Percentiles rank a stretch among this genome's conserved stretches.
phyloP scores from a whole-genome alignment of 2,329 filamentous ascomycete species.

The Botrytis squamosa region DNA sequence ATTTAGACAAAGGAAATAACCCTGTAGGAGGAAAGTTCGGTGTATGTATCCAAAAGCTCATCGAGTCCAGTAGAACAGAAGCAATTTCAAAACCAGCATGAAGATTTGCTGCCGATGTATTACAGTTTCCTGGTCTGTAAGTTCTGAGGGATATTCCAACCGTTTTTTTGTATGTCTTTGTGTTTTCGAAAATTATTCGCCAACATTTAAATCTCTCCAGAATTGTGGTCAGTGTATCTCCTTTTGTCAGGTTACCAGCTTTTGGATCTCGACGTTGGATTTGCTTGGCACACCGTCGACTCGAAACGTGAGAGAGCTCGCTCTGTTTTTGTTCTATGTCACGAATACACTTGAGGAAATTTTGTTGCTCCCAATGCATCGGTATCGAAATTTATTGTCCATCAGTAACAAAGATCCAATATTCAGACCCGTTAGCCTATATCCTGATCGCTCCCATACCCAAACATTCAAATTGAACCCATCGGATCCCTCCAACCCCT shows the following conservation, averaged over 20 bases:
- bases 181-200: background rate
- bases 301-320: background rate
- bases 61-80: background rate
- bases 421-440: background rate
- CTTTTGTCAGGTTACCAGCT: background rate
- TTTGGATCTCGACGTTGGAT: background rate
- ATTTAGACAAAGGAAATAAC: background rate
- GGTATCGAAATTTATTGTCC: background rate
- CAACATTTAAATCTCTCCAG: background rate
- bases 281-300: background rate
- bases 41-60: background rate
- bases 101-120: background rate
- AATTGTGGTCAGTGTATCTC: background rate
- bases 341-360: background rate
- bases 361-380: too few relatives aligned
- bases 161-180: background rate
- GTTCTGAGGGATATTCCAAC: background rate
- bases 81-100: background rate
- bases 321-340: background rate
- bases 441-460: background rate
- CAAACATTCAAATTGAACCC: fast-evolving
- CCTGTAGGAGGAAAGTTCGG: background rate
- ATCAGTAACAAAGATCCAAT: background rate
- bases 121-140: background rate
- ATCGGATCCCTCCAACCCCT: background rate